Conservation (phyloP, 768 basidiomycete species). For the Lepiota brunneoincarnata region DNA sequence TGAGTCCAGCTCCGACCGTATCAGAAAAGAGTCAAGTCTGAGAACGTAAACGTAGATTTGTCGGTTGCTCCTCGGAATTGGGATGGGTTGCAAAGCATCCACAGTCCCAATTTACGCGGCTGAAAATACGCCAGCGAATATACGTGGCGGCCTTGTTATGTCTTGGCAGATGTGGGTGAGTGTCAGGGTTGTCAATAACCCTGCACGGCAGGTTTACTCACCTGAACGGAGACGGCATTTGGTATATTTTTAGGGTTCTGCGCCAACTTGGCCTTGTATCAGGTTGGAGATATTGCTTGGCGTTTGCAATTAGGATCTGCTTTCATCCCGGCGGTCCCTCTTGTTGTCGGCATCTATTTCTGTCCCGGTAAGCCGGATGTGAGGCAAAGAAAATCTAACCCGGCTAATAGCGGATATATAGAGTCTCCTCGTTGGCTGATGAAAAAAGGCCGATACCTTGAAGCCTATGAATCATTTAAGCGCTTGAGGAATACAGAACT, state of each 20-base stretch:
- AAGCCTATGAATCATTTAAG: constrained; percentile 60
- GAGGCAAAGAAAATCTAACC: constrained; percentile 13
- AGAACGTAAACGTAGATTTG: constrained; percentile 24
- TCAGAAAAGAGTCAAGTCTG: background rate
- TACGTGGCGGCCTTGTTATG: constrained; percentile 87
- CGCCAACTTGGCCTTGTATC: constrained; percentile 55
- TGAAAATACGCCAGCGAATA: constrained; percentile 70
- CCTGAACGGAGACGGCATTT: constrained; percentile 53
- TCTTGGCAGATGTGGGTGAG: constrained; percentile 80
- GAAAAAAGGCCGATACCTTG: constrained; percentile 63
- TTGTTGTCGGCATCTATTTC: constrained; percentile 41
- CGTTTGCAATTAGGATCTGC: constrained; percentile 75
- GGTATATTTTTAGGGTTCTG: constrained; percentile 72
- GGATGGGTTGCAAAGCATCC: constrained; percentile 55
- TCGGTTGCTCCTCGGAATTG: constrained; percentile 56
- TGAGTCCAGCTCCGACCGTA: constrained; percentile 17
- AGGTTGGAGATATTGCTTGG: constrained; percentile 63
- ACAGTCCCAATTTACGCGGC: constrained; percentile 61
- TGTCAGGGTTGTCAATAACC: background rate
- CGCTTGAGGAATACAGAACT: constrained; percentile 63
- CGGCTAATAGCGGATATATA: constrained; percentile 1
- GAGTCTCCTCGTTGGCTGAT: constrained; percentile 85
- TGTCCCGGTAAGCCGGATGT: constrained; percentile 39
- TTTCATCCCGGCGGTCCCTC: constrained; percentile 49
- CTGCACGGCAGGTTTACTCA: background rate